Base-by-base conservation (phyloP, 2,329 filamentous ascomycete genomes). In the Fusarium falciforme region DNA sequence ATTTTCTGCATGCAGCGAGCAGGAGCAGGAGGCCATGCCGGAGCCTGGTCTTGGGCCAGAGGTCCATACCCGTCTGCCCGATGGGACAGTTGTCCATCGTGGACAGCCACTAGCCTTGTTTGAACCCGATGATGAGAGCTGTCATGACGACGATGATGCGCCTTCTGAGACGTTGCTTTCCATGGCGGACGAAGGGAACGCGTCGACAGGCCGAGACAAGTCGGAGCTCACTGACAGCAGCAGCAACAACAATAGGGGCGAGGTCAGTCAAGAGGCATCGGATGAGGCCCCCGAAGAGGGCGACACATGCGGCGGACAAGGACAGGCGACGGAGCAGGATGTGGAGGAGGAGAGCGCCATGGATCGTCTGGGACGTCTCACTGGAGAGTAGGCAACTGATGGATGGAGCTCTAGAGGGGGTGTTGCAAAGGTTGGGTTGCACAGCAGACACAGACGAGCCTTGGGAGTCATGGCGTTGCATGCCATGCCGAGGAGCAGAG, bases 81-180 rank as follows among this genome's bases (percentile, higher is more conserved):
- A 77, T 49, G 75, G 73, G 25, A 72, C 63, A 27, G 35, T 70
- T 14, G 61, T 77, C 36, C 75, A 76, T 35, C 67, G 64, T 49
- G 76, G 74, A 22, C 70, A 77, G 52, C 66, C 72, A 22, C 61
- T 75, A 49, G 40, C 38, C 35, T 57, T 77, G n/a, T 77, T 76
- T 25, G 49, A 68, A 14, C 35, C 44, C 12, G 61, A 74, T 20
- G 55, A 72, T 14, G 49, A 61, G 33, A 27, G 35, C 11, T 31
- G 63, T 4, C 36, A 64, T 17, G 38, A 25, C 3, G 8, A 42
- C 35, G 27, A 52, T 11, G 16, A 40, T 57, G 25, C 31, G 6
- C 7, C 20, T 7, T 47, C 61, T 16, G 64, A 63, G 49, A 44
- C 54, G 38, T 27, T 38, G 12, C 22, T 29, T 20, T 27, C 42